A percentile compares a stretch with the other conserved stretches of the same genome.
Conservation (phyloP, 2,329 filamentous ascomycete genomes). For the Hypoxylon rubiginosum region DNA sequence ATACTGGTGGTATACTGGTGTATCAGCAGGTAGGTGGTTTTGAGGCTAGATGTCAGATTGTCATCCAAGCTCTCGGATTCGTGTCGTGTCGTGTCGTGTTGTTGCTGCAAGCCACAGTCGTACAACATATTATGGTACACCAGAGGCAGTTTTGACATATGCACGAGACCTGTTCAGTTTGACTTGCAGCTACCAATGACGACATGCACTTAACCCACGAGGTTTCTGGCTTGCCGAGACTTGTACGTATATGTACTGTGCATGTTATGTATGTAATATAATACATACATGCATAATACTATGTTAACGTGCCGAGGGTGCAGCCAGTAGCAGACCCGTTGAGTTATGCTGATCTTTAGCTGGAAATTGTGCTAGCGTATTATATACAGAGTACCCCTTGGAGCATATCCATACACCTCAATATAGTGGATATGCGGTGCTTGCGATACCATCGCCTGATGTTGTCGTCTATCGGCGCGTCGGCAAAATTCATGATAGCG, state of each 20-base stretch:
- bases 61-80: conserved; percentile 12
- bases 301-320: not conserved
- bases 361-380: not conserved
- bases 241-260: not conserved
- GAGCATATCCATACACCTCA: not conserved
- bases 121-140: not conserved
- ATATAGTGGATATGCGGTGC: not conserved
- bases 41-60: conserved; percentile 9
- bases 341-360: conserved; percentile 1
- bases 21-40: conserved; percentile 3
- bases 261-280: not conserved
- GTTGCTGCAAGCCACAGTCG: conserved; percentile 1
- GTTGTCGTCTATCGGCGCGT: conserved; percentile 2
- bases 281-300: not conserved
- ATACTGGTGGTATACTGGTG: not conserved
- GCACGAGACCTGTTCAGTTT: not conserved
- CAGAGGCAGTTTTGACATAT: not conserved
- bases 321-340: not conserved
- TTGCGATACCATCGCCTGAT: not conserved
- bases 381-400: not conserved
- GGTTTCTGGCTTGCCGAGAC: conserved; percentile 1
- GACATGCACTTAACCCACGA: conserved; percentile 13
- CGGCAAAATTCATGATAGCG: conserved; percentile 3
- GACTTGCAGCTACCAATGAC: conserved; percentile 20
- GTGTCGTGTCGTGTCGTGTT: not conserved